These are phyloP conservation scores for Cenchrus fungigraminus DNA, from an alignment of 176 grass and related monocot species.

Conservation along the genomic window DNA sequence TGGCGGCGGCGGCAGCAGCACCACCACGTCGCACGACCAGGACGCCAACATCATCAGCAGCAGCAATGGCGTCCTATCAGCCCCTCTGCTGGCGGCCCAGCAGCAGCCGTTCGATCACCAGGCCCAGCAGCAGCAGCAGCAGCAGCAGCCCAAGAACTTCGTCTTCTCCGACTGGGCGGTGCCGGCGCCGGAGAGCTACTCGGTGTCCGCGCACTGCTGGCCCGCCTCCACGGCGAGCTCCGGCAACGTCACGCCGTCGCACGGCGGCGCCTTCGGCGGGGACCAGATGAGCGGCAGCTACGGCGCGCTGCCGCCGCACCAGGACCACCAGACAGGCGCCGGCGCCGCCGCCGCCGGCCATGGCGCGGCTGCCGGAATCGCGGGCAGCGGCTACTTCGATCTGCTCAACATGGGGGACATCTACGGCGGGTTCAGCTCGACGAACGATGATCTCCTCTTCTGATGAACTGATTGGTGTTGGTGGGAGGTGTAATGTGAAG, in stretches of 20 bases:
- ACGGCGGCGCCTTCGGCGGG: constrained; percentile 43
- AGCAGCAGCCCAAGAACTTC: constrained; percentile 40
- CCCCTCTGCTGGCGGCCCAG: background rate
- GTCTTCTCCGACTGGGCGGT: constrained; percentile 72
- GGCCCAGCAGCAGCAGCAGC: constrained; percentile 30
- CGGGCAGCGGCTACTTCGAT: constrained; percentile 66
- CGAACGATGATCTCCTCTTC: constrained; percentile 66
- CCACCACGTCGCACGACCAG: constrained; percentile 51
- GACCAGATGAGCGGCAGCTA: constrained; percentile 61
- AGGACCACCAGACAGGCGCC: constrained; percentile 28
- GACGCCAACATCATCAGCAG: constrained; percentile 48
- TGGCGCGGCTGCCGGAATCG: background rate
- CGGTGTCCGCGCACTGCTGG: constrained; percentile 58
- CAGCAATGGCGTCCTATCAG: constrained; percentile 25
- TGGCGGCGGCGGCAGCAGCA: constrained; percentile 34
- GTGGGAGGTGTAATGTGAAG: constrained; percentile 3
- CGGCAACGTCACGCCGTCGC: constrained; percentile 55
- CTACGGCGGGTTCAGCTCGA: constrained; percentile 56
- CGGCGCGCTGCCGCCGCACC: constrained; percentile 40
- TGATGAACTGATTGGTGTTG: constrained; percentile 47
- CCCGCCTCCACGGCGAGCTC: constrained; percentile 52
- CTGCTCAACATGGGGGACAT: constrained; percentile 73
- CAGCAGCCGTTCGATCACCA: constrained; percentile 37
- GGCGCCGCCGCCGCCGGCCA: background rate
- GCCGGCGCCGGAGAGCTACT: constrained; percentile 45